Evolutionary conservation across 805 yeast species (phyloP).

Genomic region (Yarrowia sp.): DNA sequence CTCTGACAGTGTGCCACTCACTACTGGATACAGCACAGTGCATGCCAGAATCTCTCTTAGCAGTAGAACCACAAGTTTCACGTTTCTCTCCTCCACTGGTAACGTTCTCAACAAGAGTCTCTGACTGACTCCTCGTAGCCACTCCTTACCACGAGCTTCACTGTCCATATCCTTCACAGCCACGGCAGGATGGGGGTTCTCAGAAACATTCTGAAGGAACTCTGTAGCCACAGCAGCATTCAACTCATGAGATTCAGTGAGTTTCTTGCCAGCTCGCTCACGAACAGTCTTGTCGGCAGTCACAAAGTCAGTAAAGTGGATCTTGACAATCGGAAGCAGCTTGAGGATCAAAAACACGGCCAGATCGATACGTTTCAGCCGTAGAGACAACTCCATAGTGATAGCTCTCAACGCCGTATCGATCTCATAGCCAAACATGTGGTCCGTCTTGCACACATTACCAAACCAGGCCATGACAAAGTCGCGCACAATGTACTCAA

Average conservation of each 20-base stretch:
- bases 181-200: slow-evolving; percentile 60
- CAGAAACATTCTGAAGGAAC: slow-evolving; percentile 43
- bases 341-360: slow-evolving; percentile 57
- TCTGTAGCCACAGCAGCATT: slow-evolving; percentile 47
- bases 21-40: slow-evolving; percentile 53
- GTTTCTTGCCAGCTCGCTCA: slow-evolving; percentile 34
- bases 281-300: slow-evolving; percentile 42
- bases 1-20: slow-evolving; percentile 53
- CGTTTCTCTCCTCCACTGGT: slow-evolving; percentile 45
- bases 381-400: slow-evolving; percentile 43
- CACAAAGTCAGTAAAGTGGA: slow-evolving; percentile 57
- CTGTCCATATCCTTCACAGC: slow-evolving; percentile 41
- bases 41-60: slow-evolving; percentile 63
- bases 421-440: slow-evolving; percentile 45
- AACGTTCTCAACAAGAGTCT: slow-evolving; percentile 52
- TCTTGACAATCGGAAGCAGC: slow-evolving; percentile 62
- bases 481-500: slow-evolving; percentile 49
- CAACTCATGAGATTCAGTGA: slow-evolving; percentile 41
- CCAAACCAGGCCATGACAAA: slow-evolving; percentile 59
- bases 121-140: slow-evolving; percentile 47
- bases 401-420: slow-evolving; percentile 47
- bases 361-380: slow-evolving; percentile 50
- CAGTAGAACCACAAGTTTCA: slow-evolving; percentile 50
- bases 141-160: slow-evolving; percentile 47
- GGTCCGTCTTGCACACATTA: slow-evolving; percentile 44